Evolutionary conservation across 2,329 filamentous ascomycete genomes (phyloP), one percentile per base, ranked within the genome.

Genomic region (Neofusicoccum kwambonambiense): DNA sequence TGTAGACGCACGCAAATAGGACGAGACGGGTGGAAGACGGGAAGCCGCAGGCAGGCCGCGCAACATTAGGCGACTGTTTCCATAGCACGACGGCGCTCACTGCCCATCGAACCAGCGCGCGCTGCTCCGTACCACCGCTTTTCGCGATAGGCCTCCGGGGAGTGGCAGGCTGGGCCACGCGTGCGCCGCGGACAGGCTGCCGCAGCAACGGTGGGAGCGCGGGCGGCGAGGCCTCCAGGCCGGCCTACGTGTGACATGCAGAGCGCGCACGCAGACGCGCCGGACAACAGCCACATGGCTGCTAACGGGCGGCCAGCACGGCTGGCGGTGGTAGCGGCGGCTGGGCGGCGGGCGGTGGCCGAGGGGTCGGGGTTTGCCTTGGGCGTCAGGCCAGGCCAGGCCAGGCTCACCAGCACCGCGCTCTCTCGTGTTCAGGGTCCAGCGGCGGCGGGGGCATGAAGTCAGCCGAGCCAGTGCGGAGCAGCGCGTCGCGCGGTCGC

Each of bases 131-230:
- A 60, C 56, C 27, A 60, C 56, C 56, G 56, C 56, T 42, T 47
- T 60, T 60, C 56, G 56, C 42, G 56, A 60, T 60, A 57, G 56
- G 56, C 11, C 15, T 3, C 42, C 42, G 41, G 56, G 9, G 54
- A 34, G 39, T 58, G n/a, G 54, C 22, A 58, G 54, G 54, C 8
- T 4, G 17, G 22, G 54, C 54, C 54, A 44, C 39, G 54, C 54
- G 54, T 58, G 54, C 54, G 39, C 15, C 39, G 54, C 39, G 54
- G 54, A 58, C 35, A 58, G 54, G 54, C 41, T 45, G 50, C 12
- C 3, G 51, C 9, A 39, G 34, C 34, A 19, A 13, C 8, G 15
- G 51, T 9, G 4, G 9, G 7, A 3, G 51, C 51, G 3, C 6
- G 27, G 27, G 27, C 27, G 6, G 27, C 27, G 27, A 31, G 27